Evolutionary conservation across 306 rosid genomes (phyloP), one percentile per base, ranked within the genome.

Genomic region (Rosa lucieae): DNA sequence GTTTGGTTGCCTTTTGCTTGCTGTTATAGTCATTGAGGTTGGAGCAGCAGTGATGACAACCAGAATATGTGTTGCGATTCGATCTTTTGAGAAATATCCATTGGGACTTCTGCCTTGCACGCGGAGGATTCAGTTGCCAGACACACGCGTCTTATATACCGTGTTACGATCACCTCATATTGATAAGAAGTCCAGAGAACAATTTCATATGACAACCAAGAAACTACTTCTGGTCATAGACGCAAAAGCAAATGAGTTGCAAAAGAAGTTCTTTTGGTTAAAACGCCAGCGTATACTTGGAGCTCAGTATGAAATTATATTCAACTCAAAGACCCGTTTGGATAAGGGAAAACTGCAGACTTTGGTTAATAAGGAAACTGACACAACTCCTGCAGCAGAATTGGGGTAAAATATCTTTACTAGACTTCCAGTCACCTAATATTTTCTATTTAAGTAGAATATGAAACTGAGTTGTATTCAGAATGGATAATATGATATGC

Each of bases 201-300:
- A 70, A 15, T 70, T 70, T 47, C 53, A 70, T 40, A 70, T 70
- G 75, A 44, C 21, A n/a, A 70, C 39, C 56, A 70, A 70, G 40
- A 70, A 70, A 44, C 40, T 46, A 70, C 58, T 70, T 70, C 37
- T 70, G n/a, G 40, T 70, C 56, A 43, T 70, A n/a, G 49, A 70
- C 14, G 23, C 75, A 70, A 26, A 70, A 47, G 29, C 56, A 5
- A 11, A 23, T 46, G 58, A 70, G 7, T 70, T 70, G 75, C 75
- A 44, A 6, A 70, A 70, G 21, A 70, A 46, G 40, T 70, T 70
- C 53, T 70, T 70, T 47, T 70, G 40, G 75, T 70, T 70, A 13
- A 70, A 70, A 23, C 58, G 58, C 18, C 75, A 29, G 61, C 77
- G 63, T 52, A 73, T 73, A 51, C 39, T 52, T 73, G 77, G 77